These are phyloP conservation scores for Xylariaceae sp. DNA, from an alignment of 2,329 filamentous ascomycete species.

Conservation along the genomic window DNA sequence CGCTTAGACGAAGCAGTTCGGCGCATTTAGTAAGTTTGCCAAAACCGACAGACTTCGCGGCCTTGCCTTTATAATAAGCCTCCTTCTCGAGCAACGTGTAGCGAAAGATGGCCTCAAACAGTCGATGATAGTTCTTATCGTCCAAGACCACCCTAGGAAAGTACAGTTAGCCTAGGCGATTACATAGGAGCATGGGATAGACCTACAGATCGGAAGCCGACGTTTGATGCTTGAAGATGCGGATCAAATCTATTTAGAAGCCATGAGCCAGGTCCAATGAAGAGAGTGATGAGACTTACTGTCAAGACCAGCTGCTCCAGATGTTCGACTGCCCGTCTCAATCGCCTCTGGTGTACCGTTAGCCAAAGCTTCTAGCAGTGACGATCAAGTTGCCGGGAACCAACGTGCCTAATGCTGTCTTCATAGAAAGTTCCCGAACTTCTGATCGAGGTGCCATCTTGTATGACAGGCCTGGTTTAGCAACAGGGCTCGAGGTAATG, in stretches of 20 bases:
- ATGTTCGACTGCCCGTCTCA: conserved; percentile 25
- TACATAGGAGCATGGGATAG: neutral
- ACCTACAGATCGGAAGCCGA: conserved; percentile 28
- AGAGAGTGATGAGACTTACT: conserved; percentile 17
- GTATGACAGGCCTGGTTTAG: conserved; percentile 1
- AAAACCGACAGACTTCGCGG: conserved; percentile 30
- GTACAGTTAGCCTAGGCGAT: neutral
- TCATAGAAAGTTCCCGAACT: conserved; percentile 27
- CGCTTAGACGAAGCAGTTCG: conserved; percentile 63
- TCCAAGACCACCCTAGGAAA: conserved; percentile 41
- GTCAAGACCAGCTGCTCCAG: conserved; percentile 26
- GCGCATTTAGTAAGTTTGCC: conserved; percentile 63
- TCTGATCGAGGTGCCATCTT: conserved; percentile 27
- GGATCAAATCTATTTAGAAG: conserved; percentile 24
- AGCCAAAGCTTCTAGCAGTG: conserved; percentile 4
- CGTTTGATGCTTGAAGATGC: conserved; percentile 30
- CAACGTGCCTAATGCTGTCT: conserved; percentile 26
- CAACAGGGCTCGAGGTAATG: neutral
- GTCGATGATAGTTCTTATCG: conserved; percentile 73
- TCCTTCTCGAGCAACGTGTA: conserved; percentile 64
- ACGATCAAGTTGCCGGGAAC: neutral
- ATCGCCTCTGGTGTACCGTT: conserved; percentile 25
- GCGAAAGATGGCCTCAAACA: conserved; percentile 76
- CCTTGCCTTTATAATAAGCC: conserved; percentile 51
- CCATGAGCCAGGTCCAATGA: conserved; percentile 2